phyloP scores from a whole-genome alignment of 139 green algal genomes.

The Closterium sp. region DNA sequence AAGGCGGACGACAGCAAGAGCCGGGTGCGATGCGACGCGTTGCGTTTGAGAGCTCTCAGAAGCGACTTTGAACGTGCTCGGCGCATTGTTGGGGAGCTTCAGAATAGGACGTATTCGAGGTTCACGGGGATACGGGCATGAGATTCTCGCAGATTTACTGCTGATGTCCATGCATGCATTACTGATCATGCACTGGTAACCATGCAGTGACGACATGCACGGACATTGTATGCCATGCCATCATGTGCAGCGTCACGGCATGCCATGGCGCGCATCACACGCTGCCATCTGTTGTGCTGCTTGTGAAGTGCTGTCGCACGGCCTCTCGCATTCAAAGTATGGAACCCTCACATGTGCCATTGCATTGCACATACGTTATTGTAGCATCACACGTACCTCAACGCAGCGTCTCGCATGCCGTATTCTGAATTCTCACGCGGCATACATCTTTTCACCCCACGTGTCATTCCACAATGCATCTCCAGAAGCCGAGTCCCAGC shows the following conservation, averaged over 20 bases:
- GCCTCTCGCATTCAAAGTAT: too few species aligned
- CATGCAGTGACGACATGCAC: too few species aligned
- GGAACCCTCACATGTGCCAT: too few species aligned
- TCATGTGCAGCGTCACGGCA: not conserved
- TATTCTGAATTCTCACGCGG: too few species aligned
- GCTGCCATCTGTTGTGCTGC: not conserved
- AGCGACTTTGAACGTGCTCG: not conserved
- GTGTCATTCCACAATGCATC: not conserved
- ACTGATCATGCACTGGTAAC: not conserved
- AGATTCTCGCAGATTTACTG: too few species aligned
- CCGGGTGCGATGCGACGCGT: not conserved
- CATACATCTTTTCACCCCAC: not conserved
- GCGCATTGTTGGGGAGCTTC: not conserved
- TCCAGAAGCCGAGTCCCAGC: not conserved
- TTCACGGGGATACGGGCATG: too few species aligned
- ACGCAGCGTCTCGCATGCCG: too few species aligned
- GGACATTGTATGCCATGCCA: not conserved
- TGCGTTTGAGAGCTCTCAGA: too few species aligned
- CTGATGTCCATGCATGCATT: too few species aligned
- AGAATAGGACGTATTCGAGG: not conserved
- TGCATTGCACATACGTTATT: too few species aligned
- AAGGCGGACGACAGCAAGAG: not conserved
- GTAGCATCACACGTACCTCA: too few species aligned
- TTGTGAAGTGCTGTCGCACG: too few species aligned
- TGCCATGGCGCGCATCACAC: not conserved